A percentile compares a stretch with the other conserved stretches of the same genome.
Evolutionary conservation across 2,329 filamentous ascomycete genomes (phyloP).

Genomic region (Cladosporium sp.): DNA sequence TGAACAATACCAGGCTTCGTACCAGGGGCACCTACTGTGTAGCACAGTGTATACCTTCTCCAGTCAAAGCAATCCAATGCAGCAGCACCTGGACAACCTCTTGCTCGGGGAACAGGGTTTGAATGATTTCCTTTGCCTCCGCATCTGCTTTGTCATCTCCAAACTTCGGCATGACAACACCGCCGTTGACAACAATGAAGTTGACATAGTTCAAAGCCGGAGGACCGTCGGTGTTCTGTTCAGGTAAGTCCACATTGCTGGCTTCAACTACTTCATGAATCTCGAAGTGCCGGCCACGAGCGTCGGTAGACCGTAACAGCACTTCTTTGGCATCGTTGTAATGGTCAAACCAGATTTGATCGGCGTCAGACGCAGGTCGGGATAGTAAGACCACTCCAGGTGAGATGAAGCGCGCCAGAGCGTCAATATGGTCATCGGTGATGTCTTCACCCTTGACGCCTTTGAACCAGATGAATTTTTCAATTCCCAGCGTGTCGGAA

Average conservation of each 20-base stretch:
- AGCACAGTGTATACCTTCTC: constrained; percentile 19
- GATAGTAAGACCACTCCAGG: constrained; percentile 14
- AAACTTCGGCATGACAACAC: constrained; percentile 16
- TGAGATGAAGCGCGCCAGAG: constrained; percentile 15
- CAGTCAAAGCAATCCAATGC: constrained; percentile 16
- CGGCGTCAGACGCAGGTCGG: constrained; percentile 5
- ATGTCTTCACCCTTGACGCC: constrained; percentile 16
- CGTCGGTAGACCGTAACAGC: constrained; percentile 13
- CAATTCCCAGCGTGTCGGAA: constrained; percentile 13
- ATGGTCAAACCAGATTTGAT: neutral
- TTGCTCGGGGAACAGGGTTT: constrained; percentile 13
- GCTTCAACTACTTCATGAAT: constrained; percentile 14
- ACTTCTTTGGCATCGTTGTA: neutral
- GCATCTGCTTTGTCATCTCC: constrained; percentile 15
- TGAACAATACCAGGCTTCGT: too few species aligned
- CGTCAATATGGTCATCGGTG: constrained; percentile 19
- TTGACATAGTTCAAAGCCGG: constrained; percentile 17
- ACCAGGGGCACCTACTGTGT: constrained; percentile 9
- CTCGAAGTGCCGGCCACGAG: constrained; percentile 11
- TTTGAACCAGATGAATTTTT: constrained; percentile 19
- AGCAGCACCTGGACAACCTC: constrained; percentile 16
- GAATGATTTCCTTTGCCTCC: constrained; percentile 13
- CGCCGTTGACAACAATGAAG: constrained; percentile 18
- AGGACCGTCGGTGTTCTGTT: constrained; percentile 11
- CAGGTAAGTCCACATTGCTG: neutral